Evolutionary conservation across 768 basidiomycete genomes (phyloP).

Genomic region (Phanerochaete sordida): DNA sequence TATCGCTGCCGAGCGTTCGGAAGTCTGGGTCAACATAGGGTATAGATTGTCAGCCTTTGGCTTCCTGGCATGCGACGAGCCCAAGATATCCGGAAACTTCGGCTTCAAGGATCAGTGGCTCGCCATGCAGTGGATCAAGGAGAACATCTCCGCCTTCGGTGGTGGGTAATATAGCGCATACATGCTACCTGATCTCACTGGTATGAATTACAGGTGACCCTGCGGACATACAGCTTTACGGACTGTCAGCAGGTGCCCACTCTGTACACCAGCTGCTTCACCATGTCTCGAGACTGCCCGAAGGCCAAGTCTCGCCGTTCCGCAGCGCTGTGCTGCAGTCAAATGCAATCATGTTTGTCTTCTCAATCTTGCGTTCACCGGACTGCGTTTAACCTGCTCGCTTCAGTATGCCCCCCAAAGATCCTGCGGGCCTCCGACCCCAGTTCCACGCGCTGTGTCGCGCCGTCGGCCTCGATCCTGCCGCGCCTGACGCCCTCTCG

Average conservation of each 20-base stretch:
- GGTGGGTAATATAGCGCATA: constrained; percentile 34
- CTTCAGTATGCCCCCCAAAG: constrained; percentile 52
- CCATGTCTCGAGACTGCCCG: constrained; percentile 59
- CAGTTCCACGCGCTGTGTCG: constrained; percentile 65
- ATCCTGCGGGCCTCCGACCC: constrained; percentile 50
- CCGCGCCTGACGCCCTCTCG: constrained; percentile 43
- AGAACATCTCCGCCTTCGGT: constrained; percentile 67
- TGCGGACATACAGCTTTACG: constrained; percentile 55
- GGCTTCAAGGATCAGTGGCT: constrained; percentile 87
- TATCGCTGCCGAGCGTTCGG: constrained; percentile 56
- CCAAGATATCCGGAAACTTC: constrained; percentile 65
- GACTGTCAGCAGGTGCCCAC: constrained; percentile 79
- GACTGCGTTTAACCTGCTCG: background rate
- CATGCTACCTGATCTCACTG: background rate
- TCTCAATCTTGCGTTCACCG: background rate
- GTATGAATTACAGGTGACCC: constrained; percentile 47
- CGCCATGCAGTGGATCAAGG: constrained; percentile 67
- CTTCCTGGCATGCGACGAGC: constrained; percentile 65
- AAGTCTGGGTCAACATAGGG: constrained; percentile 76
- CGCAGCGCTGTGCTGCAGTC: constrained; percentile 66
- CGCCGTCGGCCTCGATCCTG: constrained; percentile 52
- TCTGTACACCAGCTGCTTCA: constrained; percentile 74
- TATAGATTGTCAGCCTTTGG: constrained; percentile 77
- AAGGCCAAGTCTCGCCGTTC: constrained; percentile 57
- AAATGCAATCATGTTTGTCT: constrained; percentile 64